These are phyloP conservation scores for Phytophthora quininea DNA, from an alignment of 352 stramenopile species.

Conservation along the genomic window DNA sequence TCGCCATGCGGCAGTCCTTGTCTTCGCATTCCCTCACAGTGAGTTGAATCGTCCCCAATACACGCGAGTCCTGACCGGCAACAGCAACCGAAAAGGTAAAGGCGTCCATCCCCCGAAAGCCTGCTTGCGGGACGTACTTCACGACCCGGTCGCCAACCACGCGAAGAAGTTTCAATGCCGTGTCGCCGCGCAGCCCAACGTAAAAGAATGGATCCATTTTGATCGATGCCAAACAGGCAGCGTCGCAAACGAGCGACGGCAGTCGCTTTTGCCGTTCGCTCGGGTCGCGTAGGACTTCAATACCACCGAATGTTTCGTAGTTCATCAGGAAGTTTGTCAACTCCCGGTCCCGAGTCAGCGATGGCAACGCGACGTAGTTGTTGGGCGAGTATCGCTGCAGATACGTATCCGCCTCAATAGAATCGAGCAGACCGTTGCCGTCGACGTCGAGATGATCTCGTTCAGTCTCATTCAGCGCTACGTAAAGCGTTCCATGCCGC, in stretches of 20 bases:
- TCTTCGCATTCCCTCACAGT: slow-evolving; percentile 68
- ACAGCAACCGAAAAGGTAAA: slow-evolving; percentile 68
- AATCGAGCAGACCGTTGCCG: slow-evolving; percentile 59
- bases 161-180: slow-evolving; percentile 49
- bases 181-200: slow-evolving; percentile 47
- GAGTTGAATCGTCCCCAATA: slow-evolving; percentile 64
- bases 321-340: slow-evolving; percentile 54
- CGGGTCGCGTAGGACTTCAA: slow-evolving; percentile 53
- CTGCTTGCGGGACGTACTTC: slow-evolving; percentile 60
- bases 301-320: slow-evolving; percentile 49
- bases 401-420: slow-evolving; percentile 58
- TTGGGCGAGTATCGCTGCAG: slow-evolving; percentile 54
- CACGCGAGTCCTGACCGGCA: slow-evolving; percentile 41
- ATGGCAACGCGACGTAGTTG: slow-evolving; percentile 50
- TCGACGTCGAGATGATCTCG: slow-evolving; percentile 71
- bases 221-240: slow-evolving; percentile 45
- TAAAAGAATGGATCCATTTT: slow-evolving; percentile 73
- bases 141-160: slow-evolving; percentile 52
- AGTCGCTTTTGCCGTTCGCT: slow-evolving; percentile 62
- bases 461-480: slow-evolving; percentile 58
- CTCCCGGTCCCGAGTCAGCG: slow-evolving; percentile 41
- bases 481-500: slow-evolving; percentile 70
- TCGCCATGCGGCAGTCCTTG: slow-evolving; percentile 38
- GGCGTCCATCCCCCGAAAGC: slow-evolving; percentile 56
- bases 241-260: slow-evolving; percentile 55